Base-by-base conservation (phyloP, 345 rosid species). In the Brassica carinata region DNA sequence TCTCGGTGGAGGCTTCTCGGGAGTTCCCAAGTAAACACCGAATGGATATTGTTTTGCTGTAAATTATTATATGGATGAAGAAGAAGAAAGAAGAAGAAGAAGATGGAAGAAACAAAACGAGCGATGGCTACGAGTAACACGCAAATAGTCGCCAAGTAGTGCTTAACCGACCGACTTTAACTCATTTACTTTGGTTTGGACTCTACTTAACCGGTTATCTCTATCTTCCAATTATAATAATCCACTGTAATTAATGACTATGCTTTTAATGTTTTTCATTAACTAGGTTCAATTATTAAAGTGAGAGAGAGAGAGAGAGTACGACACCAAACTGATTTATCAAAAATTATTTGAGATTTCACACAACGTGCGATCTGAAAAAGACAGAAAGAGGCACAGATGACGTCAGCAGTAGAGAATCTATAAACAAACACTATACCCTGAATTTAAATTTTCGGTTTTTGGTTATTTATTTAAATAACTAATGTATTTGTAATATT, bases 61-160 rank as follows among this genome's bases (percentile, higher is more conserved):
- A 8, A 15, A 38, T 19, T 68, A 43, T 51, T 51, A 51, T 51
- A 67, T 45, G 57, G 69, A 43, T 27, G 58, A 29, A 29, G 8
- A 38, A 53, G 77, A 26, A 58, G 48, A 10, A 6, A 33, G 36
- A 33, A 6, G 62, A 19, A 58, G 64, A 58, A 58, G 64, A 58
- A 58, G 15, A 30, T 19, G 10, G 31, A 61, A 55, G 31, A 53
- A 71, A 45, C 74, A 53, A 74, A 79, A 74, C 26, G 14, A 69
- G 71, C 75, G 29, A 74, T 68, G 64, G 71, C 74, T 14, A 62
- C 40, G 63, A 72, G 13, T 15, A 34, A 67, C 67, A 58, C 73
- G 67, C 73, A 17, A 36, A 10, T 3, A 38, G 62, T 55, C 62
- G 26, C 62, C 62, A 17, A 53, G 8, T n/a, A 53, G 58, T 53